phyloP scores from a whole-genome alignment of 2,329 filamentous ascomycete species.

The Verticillium klebahnii region DNA sequence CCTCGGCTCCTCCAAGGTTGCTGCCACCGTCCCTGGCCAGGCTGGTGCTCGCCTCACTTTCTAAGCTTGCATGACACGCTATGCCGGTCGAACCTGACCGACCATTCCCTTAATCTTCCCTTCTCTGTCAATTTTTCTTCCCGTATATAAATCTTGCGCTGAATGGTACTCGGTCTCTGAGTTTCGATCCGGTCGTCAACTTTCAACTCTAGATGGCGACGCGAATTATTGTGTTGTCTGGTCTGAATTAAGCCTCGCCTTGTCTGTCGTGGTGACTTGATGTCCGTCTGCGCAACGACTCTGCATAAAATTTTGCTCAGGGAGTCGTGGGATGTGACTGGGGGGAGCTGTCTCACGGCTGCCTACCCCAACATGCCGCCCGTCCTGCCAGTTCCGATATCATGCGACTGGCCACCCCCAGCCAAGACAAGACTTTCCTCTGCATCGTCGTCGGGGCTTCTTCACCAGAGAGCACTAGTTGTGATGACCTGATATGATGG shows the following conservation, averaged over 20 bases:
- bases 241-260: background rate
- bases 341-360: too few relatives aligned
- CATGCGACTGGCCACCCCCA: too few relatives aligned
- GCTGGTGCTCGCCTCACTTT: background rate
- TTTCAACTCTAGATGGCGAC: background rate
- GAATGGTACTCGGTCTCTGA: background rate
- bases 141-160: background rate
- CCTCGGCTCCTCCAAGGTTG: constrained; percentile 41
- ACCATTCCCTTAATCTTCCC: background rate
- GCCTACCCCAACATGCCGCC: too few relatives aligned
- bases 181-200: background rate
- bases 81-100: background rate
- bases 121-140: background rate
- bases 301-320: too few relatives aligned
- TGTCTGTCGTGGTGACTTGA: background rate
- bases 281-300: background rate
- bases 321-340: too few relatives aligned
- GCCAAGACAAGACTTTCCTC: too few relatives aligned
- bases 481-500: too few relatives aligned
- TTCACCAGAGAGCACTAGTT: too few relatives aligned
- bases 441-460: too few relatives aligned
- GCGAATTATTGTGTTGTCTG: background rate
- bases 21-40: constrained; percentile 14
- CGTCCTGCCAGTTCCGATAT: too few relatives aligned
- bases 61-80: background rate